Conservation (phyloP, 345 rosid genomes). For the Brassica rapa region DNA sequence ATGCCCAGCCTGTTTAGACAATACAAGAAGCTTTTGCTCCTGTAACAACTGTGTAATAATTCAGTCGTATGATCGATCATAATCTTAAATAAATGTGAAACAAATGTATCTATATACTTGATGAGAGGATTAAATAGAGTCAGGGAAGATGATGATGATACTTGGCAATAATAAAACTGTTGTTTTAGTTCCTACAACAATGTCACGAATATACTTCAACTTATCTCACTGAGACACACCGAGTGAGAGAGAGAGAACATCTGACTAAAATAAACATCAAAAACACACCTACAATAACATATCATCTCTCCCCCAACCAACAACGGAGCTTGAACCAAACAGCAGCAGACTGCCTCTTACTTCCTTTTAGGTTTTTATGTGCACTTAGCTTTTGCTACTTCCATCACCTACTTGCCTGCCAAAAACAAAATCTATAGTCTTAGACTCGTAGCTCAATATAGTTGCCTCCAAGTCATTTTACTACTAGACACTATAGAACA, state of each 20-base stretch:
- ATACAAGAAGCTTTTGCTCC: background rate
- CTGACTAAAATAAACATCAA: slow-evolving; percentile 16
- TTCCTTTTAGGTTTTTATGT: slow-evolving; percentile 31
- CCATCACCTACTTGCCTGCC: slow-evolving; percentile 64
- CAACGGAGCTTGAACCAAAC: slow-evolving; percentile 25
- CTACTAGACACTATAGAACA: background rate
- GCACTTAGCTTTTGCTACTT: slow-evolving; percentile 42
- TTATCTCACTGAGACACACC: background rate
- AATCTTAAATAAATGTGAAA: background rate
- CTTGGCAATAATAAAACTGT: background rate
- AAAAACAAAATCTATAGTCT: slow-evolving; percentile 15
- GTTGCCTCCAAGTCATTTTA: background rate
- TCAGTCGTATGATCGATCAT: slow-evolving; percentile 9
- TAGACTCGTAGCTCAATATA: slow-evolving; percentile 16
- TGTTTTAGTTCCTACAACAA: slow-evolving; percentile 7
- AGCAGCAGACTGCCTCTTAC: slow-evolving; percentile 23
- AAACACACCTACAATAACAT: slow-evolving; percentile 35
- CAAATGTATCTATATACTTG: background rate
- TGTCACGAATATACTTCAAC: slow-evolving; percentile 27
- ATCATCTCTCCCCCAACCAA: slow-evolving; percentile 27
- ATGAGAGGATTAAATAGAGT: background rate
- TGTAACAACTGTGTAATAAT: slow-evolving; percentile 1
- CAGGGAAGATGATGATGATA: slow-evolving; percentile 11
- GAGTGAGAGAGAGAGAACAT: slow-evolving; percentile 8
- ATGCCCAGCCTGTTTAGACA: slow-evolving; percentile 62